Base-by-base conservation (phyloP, 805 yeast species). In the Torulaspora maleeae region DNA sequence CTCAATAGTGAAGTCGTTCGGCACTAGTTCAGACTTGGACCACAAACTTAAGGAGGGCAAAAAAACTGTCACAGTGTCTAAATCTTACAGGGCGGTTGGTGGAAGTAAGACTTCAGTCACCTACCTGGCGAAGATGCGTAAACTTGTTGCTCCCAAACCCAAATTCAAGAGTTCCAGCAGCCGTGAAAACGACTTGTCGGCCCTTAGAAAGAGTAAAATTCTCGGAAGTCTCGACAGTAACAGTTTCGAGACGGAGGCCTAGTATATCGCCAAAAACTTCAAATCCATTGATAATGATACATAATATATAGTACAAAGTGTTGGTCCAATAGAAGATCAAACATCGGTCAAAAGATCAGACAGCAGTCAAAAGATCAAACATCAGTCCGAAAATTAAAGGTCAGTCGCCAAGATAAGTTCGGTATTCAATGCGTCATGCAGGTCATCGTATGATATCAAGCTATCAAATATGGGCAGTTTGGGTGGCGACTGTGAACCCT, bases 101-200 rank as follows among this genome's bases (percentile, higher is more conserved):
- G 77, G 82, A 6, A 67, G 77, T 4, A 76, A 72, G 49, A 78
- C 84, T 1, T 77, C 84, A 7, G 75, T 84, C 50, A 75, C 82
- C 37, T 75, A 75, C 44, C 59, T 78, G 57, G 76, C 82, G 9
- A 63, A 62, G 36, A 60, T 63, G 24, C 61, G 66, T 47, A 60
- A 59, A 42, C 51, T 64, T 2, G 58, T 51, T 17, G 62, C 67
- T 2, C 66, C 66, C 1, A 52, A 55, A 40, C 47, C 37, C 64
- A 3, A 52, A 54, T 40, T 45, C 32, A 42, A 45, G 38, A 36
- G 40, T 19, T 27, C 44, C 25, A 36, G 36, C 17, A 15, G 25
- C 4, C 15, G 42, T 10, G 11, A 24, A 11, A 33, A 25, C 15
- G 27, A 43, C 16, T 12, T 29, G 22, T 19, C 48, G 15, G 16